A percentile compares a stretch with the other conserved stretches of the same genome.
These are phyloP conservation scores for Sclerotiophoma versabilis DNA, from an alignment of 2,329 filamentous ascomycete species.

Conservation along the genomic window DNA sequence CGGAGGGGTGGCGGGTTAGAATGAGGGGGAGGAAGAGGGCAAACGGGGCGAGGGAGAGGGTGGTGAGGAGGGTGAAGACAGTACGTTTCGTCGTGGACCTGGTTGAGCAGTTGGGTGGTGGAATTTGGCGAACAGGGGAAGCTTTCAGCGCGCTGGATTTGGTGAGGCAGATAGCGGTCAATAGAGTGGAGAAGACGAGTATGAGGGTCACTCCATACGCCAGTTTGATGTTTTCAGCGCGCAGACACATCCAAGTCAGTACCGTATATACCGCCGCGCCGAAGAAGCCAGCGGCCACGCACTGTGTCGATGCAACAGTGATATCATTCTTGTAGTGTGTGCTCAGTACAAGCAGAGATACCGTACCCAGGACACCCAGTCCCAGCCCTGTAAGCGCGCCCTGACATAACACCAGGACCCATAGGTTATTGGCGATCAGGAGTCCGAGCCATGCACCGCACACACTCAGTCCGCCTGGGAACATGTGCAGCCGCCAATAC, in stretches of 20 bases:
- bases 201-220: background rate
- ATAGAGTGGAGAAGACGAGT: slow-evolving; percentile 15
- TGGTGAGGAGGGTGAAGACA: slow-evolving; percentile 7
- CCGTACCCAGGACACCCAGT: slow-evolving; percentile 24
- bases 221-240: background rate
- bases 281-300: slow-evolving; percentile 24
- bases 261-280: slow-evolving; percentile 26
- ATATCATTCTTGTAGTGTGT: slow-evolving; percentile 33
- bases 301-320: slow-evolving; percentile 46
- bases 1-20: slow-evolving; percentile 13
- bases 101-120: too few species aligned
- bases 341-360: slow-evolving; percentile 23
- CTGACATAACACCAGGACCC: slow-evolving; percentile 11
- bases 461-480: background rate
- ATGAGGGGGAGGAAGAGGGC: slow-evolving; percentile 23
- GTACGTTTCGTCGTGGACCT: too few species aligned
- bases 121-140: too few species aligned
- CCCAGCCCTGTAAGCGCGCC: slow-evolving; percentile 23
- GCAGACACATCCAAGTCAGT: slow-evolving; percentile 7
- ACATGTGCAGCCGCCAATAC: slow-evolving; percentile 7
- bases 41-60: slow-evolving; percentile 12
- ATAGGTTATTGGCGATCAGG: background rate
- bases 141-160: background rate
- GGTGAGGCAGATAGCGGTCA: slow-evolving; percentile 16
- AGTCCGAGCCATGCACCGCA: background rate